Percentiles rank a stretch among this genome's conserved stretches.
Evolutionary conservation across 2,329 filamentous ascomycete genomes (phyloP).

Genomic region (Claviceps arundinis): DNA sequence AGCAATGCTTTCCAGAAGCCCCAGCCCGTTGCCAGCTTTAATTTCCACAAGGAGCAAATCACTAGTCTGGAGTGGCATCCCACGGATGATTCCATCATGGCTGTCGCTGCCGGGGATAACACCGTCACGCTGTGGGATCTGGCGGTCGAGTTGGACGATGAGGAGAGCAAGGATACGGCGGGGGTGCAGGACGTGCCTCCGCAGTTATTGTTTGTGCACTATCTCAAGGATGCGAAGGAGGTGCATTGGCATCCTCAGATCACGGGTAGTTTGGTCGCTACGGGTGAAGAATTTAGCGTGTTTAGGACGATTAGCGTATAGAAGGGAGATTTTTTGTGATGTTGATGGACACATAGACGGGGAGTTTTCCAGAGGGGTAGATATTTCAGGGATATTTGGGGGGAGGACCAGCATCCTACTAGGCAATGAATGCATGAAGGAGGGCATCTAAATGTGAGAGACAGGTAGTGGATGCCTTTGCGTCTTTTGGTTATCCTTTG

Average conservation of each 20-base stretch:
- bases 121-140: conserved; percentile 95
- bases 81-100: conserved; percentile 88
- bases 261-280: conserved; percentile 76
- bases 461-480: no score
- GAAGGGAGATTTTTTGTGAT: no score
- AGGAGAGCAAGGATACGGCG: conserved; percentile 83
- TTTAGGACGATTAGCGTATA: conserved; percentile 75
- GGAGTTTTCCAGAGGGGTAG: not conserved
- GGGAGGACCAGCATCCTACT: no score
- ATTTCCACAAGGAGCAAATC: conserved; percentile 93
- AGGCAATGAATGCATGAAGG: no score
- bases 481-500: no score
- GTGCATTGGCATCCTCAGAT: conserved; percentile 97
- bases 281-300: conserved; percentile 77
- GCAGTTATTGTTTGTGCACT: conserved; percentile 92
- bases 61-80: conserved; percentile 97
- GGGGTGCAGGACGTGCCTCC: conserved; percentile 84
- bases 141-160: conserved; percentile 90
- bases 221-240: conserved; percentile 90
- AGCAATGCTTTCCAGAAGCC: conserved; percentile 27
- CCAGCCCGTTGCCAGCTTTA: conserved; percentile 80
- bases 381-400: no score
- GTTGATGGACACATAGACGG: not conserved
- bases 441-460: no score
- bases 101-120: conserved; percentile 83